These are phyloP conservation scores for Planoprotostelium fungivorum DNA, from an alignment of 78 protist genomes.

Conservation along the genomic window DNA sequence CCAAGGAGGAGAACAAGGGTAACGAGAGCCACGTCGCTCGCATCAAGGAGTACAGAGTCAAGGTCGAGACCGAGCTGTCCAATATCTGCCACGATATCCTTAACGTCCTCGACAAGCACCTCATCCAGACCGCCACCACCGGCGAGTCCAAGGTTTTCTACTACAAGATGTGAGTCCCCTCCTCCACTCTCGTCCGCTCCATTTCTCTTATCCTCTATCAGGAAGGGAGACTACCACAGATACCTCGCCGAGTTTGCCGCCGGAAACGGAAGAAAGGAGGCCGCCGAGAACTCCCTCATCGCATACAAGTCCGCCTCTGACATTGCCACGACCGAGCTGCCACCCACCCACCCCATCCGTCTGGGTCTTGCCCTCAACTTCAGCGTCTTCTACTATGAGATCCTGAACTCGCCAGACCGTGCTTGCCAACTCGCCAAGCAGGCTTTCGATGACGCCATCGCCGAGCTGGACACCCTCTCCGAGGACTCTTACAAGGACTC, in stretches of 20 bases:
- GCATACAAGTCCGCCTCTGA: constrained; percentile 92
- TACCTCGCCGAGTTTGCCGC: constrained; percentile 95
- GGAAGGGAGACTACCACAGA: constrained; percentile 96
- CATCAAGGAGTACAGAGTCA: constrained; percentile 74
- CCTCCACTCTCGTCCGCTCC: background rate
- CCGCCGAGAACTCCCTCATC: constrained; percentile 78
- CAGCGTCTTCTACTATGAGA: constrained; percentile 98
- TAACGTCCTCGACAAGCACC: constrained; percentile 68
- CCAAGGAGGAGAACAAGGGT: constrained; percentile 82
- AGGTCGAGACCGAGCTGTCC: constrained; percentile 86
- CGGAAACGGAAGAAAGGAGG: constrained; percentile 66
- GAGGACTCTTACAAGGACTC: constrained; percentile 97
- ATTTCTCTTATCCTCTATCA: background rate
- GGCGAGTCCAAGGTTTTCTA: constrained; percentile 93
- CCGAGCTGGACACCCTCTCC: constrained; percentile 92
- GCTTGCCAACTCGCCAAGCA: constrained; percentile 93
- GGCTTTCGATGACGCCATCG: constrained; percentile 92
- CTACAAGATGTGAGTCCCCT: constrained; percentile 80
- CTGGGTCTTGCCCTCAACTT: constrained; percentile 98
- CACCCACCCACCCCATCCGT: constrained; percentile 97
- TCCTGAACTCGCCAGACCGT: constrained; percentile 81
- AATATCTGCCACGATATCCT: constrained; percentile 83
- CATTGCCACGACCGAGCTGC: constrained; percentile 73
- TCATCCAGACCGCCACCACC: constrained; percentile 73
- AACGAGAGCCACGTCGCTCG: constrained; percentile 41